Conservation (phyloP, 1,139 yeast species). For the Meyerozyma sp. region DNA sequence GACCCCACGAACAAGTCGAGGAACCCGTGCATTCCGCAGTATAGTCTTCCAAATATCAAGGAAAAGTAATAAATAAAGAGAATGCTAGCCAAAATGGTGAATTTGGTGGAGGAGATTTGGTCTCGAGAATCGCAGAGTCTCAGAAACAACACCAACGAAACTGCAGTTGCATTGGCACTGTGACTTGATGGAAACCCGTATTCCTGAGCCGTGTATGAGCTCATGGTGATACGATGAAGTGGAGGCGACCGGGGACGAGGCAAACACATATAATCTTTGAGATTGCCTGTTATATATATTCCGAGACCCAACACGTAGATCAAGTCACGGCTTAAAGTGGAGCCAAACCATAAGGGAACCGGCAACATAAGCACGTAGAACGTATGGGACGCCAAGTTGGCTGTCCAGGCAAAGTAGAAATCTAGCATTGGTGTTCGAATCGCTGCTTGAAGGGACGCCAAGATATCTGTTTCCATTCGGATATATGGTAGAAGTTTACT, state of each 20-base stretch:
- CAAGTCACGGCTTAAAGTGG: slow-evolving; percentile 57
- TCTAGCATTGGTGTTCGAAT: slow-evolving; percentile 55
- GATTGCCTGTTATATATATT: slow-evolving; percentile 68
- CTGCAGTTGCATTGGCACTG: slow-evolving; percentile 87
- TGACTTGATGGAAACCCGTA: slow-evolving; percentile 96
- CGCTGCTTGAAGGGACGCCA: slow-evolving; percentile 52
- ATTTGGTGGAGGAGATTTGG: slow-evolving; percentile 6
- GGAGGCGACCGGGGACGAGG: slow-evolving; percentile 96
- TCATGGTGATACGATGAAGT: slow-evolving; percentile 80
- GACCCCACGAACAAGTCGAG: slow-evolving; percentile 69
- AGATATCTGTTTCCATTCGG: slow-evolving; percentile 58
- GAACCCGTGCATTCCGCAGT: slow-evolving; percentile 98
- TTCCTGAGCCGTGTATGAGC: slow-evolving; percentile 83
- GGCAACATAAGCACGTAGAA: slow-evolving; percentile 90
- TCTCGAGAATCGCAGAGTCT: slow-evolving; percentile 14
- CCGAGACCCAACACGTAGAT: slow-evolving; percentile 81
- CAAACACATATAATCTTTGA: slow-evolving; percentile 81
- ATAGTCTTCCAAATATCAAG: slow-evolving; percentile 73
- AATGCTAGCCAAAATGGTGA: slow-evolving; percentile 8
- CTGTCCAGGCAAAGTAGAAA: slow-evolving; percentile 79
- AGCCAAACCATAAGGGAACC: slow-evolving; percentile 80
- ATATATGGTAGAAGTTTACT: slow-evolving; percentile 52
- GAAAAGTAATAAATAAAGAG: slow-evolving; percentile 53
- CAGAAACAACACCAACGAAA: slow-evolving; percentile 45
- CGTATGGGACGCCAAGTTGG: slow-evolving; percentile 88